Percentiles rank a stretch among this genome's conserved stretches.
Conservation (phyloP, 176 grass and related monocot genomes). For the Raddia distichophylla region DNA sequence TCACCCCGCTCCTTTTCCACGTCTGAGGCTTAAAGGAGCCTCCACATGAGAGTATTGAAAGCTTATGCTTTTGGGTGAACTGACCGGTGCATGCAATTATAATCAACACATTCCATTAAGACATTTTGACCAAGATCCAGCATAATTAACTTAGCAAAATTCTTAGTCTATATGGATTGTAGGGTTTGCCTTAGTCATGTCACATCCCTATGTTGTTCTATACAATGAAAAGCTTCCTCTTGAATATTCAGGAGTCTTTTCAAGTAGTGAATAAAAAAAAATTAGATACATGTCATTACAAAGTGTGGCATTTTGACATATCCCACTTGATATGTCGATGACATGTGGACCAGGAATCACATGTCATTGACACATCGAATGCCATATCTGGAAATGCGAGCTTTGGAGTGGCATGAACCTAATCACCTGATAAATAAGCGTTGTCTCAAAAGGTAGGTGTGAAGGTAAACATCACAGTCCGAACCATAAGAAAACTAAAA, state of each 20-base stretch:
- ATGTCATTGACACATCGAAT: no score
- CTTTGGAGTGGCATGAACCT: no score
- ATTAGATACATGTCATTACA: no score
- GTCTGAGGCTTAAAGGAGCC: no score
- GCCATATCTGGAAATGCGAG: no score
- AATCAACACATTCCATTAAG: not conserved
- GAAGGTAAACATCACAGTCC: not conserved
- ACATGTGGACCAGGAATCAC: no score
- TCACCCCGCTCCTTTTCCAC: no score
- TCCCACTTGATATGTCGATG: no score
- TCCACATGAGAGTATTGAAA: no score
- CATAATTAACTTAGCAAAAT: constrained; percentile 1
- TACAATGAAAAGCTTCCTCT: not conserved
- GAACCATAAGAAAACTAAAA: not conserved
- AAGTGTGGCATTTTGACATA: no score
- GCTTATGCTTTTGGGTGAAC: no score
- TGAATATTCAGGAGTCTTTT: not conserved
- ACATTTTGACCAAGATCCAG: not conserved
- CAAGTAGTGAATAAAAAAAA: not conserved
- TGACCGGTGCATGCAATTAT: not conserved
- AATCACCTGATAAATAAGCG: not conserved
- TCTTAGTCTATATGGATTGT: not conserved
- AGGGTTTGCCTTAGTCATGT: not conserved
- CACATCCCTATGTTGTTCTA: not conserved
- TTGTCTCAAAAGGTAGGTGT: not conserved